Evolutionary conservation across 1,284 basidiomycete species (phyloP), one percentile per base, ranked within the genome.

Genomic region (Malassezia slooffiae): DNA sequence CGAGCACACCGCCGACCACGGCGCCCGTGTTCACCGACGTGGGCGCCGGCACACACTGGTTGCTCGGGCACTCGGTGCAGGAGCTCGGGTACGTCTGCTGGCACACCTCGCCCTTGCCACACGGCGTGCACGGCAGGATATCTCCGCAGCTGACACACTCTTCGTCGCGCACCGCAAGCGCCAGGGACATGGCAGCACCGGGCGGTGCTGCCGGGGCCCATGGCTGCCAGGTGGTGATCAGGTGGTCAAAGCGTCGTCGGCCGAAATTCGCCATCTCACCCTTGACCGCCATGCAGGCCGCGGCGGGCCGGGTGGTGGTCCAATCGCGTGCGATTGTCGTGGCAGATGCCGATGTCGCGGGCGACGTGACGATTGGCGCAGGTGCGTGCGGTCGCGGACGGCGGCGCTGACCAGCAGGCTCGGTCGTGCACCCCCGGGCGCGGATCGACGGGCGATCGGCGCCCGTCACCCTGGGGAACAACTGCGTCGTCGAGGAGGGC

Each of bases 341-440:
- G 3, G 46, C 46, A 4, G 46, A 48, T 27, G 31, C 35, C 8
- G 36, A 34, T 20, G 21, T 48, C 4, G 22, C 31, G 7, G 46
- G 46, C 7, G 24, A 22, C 1, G 41, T 48, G 6, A 34, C 35
- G 7, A 48, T 48, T 19, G 37, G 37, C 5, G 12, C 28, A 1
- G 46, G 41, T n/a, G 33, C 45, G 4, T 12, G 24, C 6, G 7
- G 24, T n/a, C n/a, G n/a, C n/a, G n/a, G n/a, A n/a, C n/a, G n/a
- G n/a, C n/a, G n/a, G n/a, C n/a, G n/a, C n/a, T n/a, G n/a, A n/a
- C n/a, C 24, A 21, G 7, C 21, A 22, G 19, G 55, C 22, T 83
- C 82, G 1, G 81, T 95, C 37, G 79, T 97, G n/a, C 90, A 96
- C 58, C 90, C 91, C 0, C 85, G 86, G 65, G 85, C 85, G 1